Base-by-base conservation (phyloP, 108 stramenopile species). In the Asterionellopsis glacialis region DNA sequence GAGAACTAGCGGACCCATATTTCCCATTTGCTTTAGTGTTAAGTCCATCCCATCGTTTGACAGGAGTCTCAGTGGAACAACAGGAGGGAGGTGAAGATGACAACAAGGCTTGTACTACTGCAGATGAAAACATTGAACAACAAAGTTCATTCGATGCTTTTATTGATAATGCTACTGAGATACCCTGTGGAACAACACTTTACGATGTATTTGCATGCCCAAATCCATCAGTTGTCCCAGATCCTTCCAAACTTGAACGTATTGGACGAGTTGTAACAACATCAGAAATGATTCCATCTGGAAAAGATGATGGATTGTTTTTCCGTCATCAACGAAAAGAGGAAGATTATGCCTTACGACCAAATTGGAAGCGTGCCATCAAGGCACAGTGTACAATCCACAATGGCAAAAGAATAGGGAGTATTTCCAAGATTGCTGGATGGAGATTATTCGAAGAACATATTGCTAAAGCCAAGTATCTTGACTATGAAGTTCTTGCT, bases 271-370 rank as follows among this genome's bases (percentile, higher is more conserved):
- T 75, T 38, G 61, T 63, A 9, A 45, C 51, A 11, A 58, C 65
- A 22, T 61, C 65, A 6, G 41, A 18, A 23, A 49, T 64, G 45
- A 55, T 68, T 9, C 52, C 22, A 14, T 67, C 65, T 27, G 12
- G 60, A 11, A 67, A 44, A 9, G 22, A 69, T 47, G 64, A 70
- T 45, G 51, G 55, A n/a, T 44, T 75, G 5, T 69, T 69, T 45
- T 75, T 75, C 42, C 59, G 61, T 13, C 73, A 75, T 56, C 68
- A 75, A 49, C 43, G 23, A 22, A 75, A 75, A 24, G 73, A 75
- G 22, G 68, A 67, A 63, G 73, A 75, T 54, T 75, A 49, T 57
- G 62, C 18, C 15, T 59, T 69, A 42, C 44, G 58, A 44, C 73
- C 73, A 4, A 44, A 68, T 4, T 75, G 73, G 73, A 48, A 55